Evolutionary conservation across 768 basidiomycete genomes (phyloP), one percentile per base, ranked within the genome.

Genomic region (Boletus pseudo-olivaceus): DNA sequence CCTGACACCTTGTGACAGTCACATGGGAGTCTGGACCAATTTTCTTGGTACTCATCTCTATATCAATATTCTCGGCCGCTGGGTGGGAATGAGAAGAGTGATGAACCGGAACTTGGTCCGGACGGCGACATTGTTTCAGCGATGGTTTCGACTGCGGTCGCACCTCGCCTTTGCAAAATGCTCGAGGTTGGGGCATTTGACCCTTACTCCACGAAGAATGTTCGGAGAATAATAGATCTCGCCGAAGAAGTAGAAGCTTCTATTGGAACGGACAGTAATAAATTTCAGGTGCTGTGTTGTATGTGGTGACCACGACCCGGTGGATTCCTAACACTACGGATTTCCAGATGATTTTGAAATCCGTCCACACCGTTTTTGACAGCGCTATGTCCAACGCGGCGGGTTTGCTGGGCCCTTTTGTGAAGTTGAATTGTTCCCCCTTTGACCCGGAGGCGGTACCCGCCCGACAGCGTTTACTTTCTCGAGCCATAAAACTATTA

Each of bases 91-190:
- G 70, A 62, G 20, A 71, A 73, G 6, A 76, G 72, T 14, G 81
- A 79, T 51, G 82, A 82, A 56, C 69, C 78, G 20, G 83, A 85
- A 49, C 70, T 90, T 20, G 88, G 90, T 2, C 83, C 89, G 0
- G 92, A 93, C 55, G 93, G 90, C 9, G 93, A 97, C 64, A 75
- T 97, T 23, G 88, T 93, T 33, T 83, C 90, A 12, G 84, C 88
- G 0, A 93, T 95, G 85, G 80, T 95, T 17, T 84, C 88, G n/a
- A 90, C 89, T 1, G 84, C 85, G 0, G 75, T 95, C 40, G 82
- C 88, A 35, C 92, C 94, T 9, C 76, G 85, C 45, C 64, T 97
- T 9, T 81, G 79, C 64, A 88, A 83, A 61, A 65, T 90, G 23
- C 66, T 97, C n/a, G 83, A 87, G 53, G 78, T 78, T n/a, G 93